A percentile compares a stretch with the other conserved stretches of the same genome.
Conservation (phyloP, 2,329 filamentous ascomycete genomes). For the Penicillium oxalicum region DNA sequence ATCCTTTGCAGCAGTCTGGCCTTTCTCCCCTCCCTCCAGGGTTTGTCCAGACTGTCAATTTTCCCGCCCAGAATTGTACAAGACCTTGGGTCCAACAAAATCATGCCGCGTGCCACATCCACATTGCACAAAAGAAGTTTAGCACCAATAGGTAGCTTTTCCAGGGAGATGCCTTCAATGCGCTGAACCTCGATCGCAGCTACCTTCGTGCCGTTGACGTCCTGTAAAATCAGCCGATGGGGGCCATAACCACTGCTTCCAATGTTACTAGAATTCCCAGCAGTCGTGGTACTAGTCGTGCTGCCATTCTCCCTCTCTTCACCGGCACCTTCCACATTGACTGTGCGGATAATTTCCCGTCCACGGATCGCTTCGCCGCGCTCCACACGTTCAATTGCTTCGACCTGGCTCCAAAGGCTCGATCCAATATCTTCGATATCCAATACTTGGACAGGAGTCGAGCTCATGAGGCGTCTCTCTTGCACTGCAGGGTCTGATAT, state of each 20-base stretch:
- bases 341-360: conserved; percentile 72
- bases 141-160: conserved; percentile 62
- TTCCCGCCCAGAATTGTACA: conserved; percentile 79
- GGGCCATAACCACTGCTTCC: conserved; percentile 46
- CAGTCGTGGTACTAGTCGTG: conserved; percentile 7
- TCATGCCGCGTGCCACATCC: conserved; percentile 63
- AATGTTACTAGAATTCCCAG: conserved; percentile 8
- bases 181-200: conserved; percentile 67
- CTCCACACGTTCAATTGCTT: conserved; percentile 56
- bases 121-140: conserved; percentile 69
- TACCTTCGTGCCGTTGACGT: conserved; percentile 62
- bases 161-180: conserved; percentile 59
- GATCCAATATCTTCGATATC: conserved; percentile 77
- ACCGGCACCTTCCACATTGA: conserved; percentile 47
- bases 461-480: conserved; percentile 52
- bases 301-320: conserved; percentile 29
- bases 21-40: conserved; percentile 69
- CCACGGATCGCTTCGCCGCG: conserved; percentile 53
- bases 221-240: conserved; percentile 78
- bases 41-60: conserved; percentile 71
- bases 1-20: conserved; percentile 59
- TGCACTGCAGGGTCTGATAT: conserved; percentile 50
- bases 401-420: conserved; percentile 80
- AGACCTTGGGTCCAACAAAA: conserved; percentile 67
- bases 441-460: conserved; percentile 73